A percentile compares a stretch with the other conserved stretches of the same genome.
These are phyloP conservation scores for Quercus agrifolia DNA, from an alignment of 306 rosid genomes.

Conservation along the genomic window DNA sequence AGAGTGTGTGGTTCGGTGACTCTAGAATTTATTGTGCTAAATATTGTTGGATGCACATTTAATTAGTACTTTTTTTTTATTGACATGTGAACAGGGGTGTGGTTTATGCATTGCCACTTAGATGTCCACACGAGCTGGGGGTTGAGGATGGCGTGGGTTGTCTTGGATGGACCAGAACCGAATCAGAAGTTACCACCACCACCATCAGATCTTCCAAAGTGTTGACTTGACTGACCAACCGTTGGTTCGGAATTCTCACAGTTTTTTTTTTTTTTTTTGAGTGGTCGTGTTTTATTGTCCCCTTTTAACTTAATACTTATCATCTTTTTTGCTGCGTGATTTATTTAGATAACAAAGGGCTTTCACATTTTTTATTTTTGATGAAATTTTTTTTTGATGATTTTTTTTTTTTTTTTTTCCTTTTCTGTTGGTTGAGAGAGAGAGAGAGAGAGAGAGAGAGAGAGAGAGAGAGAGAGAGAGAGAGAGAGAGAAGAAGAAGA, in stretches of 20 bases:
- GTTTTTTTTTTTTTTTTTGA: background rate
- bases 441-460: too few relatives aligned
- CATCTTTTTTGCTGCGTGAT: conserved; percentile 25
- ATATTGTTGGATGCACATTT: background rate
- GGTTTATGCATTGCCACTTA: conserved; percentile 94
- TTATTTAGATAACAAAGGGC: conserved; percentile 15
- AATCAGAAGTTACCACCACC: conserved; percentile 77
- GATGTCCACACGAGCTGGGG: conserved; percentile 95
- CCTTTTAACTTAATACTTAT: background rate
- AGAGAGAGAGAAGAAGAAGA: too few relatives aligned
- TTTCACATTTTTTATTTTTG: background rate
- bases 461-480: too few relatives aligned
- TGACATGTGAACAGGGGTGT: conserved; percentile 52
- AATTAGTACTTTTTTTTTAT: too few relatives aligned
- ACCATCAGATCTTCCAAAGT: conserved; percentile 79
- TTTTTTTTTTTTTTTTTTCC: background rate
- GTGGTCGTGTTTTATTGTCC: background rate
- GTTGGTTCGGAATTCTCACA: conserved; percentile 11
- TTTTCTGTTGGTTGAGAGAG: background rate
- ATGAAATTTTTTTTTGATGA: too few relatives aligned
- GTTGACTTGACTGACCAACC: conserved; percentile 39
- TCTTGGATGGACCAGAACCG: conserved; percentile 55
- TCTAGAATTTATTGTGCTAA: too few relatives aligned
- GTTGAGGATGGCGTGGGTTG: conserved; percentile 81
- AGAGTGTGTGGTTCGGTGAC: too few relatives aligned